Conservation (phyloP, 2,329 filamentous ascomycete genomes). For the Cladosporium phlei region DNA sequence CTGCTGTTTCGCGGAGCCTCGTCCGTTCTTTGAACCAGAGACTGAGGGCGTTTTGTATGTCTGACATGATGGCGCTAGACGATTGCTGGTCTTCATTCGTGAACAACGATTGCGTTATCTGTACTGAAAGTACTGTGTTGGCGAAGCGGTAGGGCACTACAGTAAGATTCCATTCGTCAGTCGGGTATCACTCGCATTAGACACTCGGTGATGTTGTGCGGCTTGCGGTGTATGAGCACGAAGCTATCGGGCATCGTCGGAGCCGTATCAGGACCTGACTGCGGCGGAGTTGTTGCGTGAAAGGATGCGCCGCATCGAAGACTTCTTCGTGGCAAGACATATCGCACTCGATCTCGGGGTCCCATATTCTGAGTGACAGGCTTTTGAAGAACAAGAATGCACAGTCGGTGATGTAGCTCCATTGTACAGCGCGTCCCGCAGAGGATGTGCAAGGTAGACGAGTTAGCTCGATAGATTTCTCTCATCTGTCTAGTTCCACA, state of each 20-base stretch:
- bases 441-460: too few species aligned
- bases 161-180: too few species aligned
- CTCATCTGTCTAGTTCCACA: too few species aligned
- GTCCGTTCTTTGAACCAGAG: constrained; percentile 15
- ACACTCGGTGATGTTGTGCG: too few species aligned
- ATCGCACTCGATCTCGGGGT: constrained; percentile 11
- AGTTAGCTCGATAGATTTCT: too few species aligned
- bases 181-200: too few species aligned
- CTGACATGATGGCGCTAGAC: not conserved
- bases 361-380: constrained; percentile 11
- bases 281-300: not conserved
- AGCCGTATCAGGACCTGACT: too few species aligned
- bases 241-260: not conserved
- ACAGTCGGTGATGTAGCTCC: too few species aligned
- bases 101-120: not conserved
- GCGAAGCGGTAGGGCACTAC: not conserved
- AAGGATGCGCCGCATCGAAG: constrained; percentile 16
- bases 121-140: not conserved
- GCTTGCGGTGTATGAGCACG: not conserved
- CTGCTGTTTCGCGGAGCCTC: constrained; percentile 2
- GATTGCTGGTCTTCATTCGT: not conserved
- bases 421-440: too few species aligned
- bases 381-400: constrained; percentile 17
- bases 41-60: constrained; percentile 9
- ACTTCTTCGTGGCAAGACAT: constrained; percentile 13